These are phyloP conservation scores for Phellinidium pouzarii DNA, from an alignment of 1,284 basidiomycete genomes.

Conservation along the genomic window DNA sequence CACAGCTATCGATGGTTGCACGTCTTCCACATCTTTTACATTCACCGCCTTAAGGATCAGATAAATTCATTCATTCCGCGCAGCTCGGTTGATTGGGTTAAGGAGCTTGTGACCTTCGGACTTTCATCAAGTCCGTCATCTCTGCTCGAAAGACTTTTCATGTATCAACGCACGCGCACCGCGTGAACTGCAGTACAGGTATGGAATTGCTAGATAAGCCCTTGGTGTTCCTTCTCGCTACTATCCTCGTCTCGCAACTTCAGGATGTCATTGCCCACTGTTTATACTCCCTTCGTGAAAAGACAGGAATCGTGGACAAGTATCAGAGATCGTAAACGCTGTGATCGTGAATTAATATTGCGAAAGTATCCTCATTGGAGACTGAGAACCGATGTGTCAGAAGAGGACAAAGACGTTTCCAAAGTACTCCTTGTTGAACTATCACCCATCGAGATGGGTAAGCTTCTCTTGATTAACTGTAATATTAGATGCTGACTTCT, in stretches of 20 bases:
- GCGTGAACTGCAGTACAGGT: background rate
- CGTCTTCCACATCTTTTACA: background rate
- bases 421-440: constrained; percentile 26
- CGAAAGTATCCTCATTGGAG: constrained; percentile 28
- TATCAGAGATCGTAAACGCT: constrained; percentile 25
- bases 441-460: constrained; percentile 26
- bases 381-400: constrained; percentile 23
- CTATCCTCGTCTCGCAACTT: background rate
- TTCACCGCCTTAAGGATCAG: background rate
- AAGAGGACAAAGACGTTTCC: constrained; percentile 28
- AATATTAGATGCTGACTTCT: too few relatives aligned
- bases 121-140: too few relatives aligned
- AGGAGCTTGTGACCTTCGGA: too few relatives aligned
- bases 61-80: background rate
- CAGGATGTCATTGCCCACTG: background rate
- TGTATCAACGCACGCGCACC: too few relatives aligned
- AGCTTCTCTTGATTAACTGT: too few relatives aligned
- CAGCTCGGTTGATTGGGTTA: background rate
- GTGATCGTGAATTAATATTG: constrained; percentile 28
- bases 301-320: constrained; percentile 20
- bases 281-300: background rate
- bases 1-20: background rate
- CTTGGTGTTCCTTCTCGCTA: background rate
- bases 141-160: too few relatives aligned
- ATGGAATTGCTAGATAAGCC: background rate